phyloP scores from a whole-genome alignment of 2,329 filamentous ascomycete species.

The Ophiostoma sp. region DNA sequence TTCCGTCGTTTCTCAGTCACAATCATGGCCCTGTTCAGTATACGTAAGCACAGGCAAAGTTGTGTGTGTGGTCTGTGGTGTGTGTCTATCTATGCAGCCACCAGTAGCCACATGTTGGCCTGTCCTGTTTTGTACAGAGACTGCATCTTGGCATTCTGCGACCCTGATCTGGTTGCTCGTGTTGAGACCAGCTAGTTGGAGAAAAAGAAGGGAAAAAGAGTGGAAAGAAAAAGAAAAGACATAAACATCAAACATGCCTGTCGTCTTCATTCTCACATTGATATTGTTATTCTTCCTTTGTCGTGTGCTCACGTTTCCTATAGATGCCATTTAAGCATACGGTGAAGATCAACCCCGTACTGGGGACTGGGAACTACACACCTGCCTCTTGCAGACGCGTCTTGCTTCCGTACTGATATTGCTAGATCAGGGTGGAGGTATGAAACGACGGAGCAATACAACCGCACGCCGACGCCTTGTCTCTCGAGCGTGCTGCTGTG shows the following conservation, averaged over 20 bases:
- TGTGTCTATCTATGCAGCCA: slow-evolving; percentile 4
- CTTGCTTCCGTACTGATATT: background rate
- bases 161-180: slow-evolving; percentile 1
- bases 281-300: background rate
- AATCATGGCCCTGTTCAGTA: background rate
- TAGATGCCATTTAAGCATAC: background rate
- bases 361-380: background rate
- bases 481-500: background rate
- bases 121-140: background rate
- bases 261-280: too few relatives aligned
- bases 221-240: background rate
- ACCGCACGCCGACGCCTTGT: slow-evolving; percentile 7
- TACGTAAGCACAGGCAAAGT: slow-evolving; percentile 2
- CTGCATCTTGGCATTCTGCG: background rate
- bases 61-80: background rate
- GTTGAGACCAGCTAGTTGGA: background rate
- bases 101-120: background rate
- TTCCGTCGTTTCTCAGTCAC: background rate
- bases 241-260: too few relatives aligned
- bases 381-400: slow-evolving; percentile 6
- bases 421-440: background rate
- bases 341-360: background rate
- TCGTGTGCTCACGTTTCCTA: background rate
- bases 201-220: background rate
- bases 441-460: slow-evolving; percentile 3